These are phyloP conservation scores for Serpula lacrymans DNA, from an alignment of 768 basidiomycete species.

Conservation along the genomic window DNA sequence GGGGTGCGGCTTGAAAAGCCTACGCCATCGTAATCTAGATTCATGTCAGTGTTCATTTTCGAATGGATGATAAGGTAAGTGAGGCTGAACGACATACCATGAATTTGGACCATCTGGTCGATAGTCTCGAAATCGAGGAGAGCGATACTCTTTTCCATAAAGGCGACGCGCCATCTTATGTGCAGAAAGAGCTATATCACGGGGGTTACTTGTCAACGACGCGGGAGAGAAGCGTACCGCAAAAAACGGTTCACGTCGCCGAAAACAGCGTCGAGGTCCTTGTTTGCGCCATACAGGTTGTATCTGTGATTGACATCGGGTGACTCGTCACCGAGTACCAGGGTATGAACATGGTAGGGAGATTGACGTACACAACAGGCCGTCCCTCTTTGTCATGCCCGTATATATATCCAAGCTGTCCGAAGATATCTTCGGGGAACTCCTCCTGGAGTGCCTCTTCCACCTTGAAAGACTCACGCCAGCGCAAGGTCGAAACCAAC, in stretches of 20 bases:
- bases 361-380: slow-evolving; percentile 59
- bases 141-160: slow-evolving; percentile 67
- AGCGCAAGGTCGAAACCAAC: slow-evolving; percentile 65
- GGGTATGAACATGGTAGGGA: neutral
- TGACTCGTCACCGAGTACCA: neutral
- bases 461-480: slow-evolving; percentile 66
- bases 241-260: slow-evolving; percentile 74
- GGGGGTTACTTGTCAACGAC: neutral
- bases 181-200: slow-evolving; percentile 15
- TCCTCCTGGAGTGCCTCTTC: slow-evolving; percentile 56
- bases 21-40: slow-evolving; percentile 75
- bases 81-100: slow-evolving; percentile 41
- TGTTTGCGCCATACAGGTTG: slow-evolving; percentile 73
- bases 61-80: neutral
- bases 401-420: slow-evolving; percentile 56
- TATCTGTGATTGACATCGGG: slow-evolving; percentile 43
- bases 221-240: slow-evolving; percentile 41
- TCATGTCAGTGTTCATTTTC: neutral
- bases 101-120: slow-evolving; percentile 72
- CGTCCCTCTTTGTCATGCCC: slow-evolving; percentile 70
- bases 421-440: slow-evolving; percentile 63
- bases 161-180: slow-evolving; percentile 70
- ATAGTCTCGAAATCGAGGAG: slow-evolving; percentile 69
- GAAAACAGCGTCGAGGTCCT: slow-evolving; percentile 68
- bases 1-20: slow-evolving; percentile 61